Percentiles rank a stretch among this genome's conserved stretches.
These are phyloP conservation scores for Apiospora sp. DNA, from an alignment of 2,329 filamentous ascomycete species.

Conservation along the genomic window DNA sequence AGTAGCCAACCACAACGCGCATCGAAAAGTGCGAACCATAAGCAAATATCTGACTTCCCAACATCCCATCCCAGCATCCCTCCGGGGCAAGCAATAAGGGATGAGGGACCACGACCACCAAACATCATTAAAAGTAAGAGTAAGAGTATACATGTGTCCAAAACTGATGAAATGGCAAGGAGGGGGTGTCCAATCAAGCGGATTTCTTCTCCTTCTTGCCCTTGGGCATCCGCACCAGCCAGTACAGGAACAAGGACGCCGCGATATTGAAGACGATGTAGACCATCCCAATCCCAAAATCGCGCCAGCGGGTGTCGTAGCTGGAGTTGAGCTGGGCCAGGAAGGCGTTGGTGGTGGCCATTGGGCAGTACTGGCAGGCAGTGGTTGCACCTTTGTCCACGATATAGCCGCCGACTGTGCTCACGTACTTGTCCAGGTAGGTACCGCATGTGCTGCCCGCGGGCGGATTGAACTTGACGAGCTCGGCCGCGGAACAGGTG, in stretches of 20 bases:
- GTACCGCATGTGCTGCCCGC: slow-evolving; percentile 63
- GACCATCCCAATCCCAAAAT: slow-evolving; percentile 70
- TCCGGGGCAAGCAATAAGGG: no score
- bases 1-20: no score
- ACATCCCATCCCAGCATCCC: no score
- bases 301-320: slow-evolving; percentile 71
- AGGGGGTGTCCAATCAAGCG: background rate
- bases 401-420: slow-evolving; percentile 60
- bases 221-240: slow-evolving; percentile 58
- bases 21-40: no score
- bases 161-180: background rate
- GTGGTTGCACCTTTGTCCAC: slow-evolving; percentile 54
- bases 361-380: slow-evolving; percentile 64
- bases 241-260: slow-evolving; percentile 64
- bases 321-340: slow-evolving; percentile 56
- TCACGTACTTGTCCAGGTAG: slow-evolving; percentile 64
- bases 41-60: no score
- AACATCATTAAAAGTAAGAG: background rate
- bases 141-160: no score
- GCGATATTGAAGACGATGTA: slow-evolving; percentile 66
- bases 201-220: slow-evolving; percentile 24
- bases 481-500: slow-evolving; percentile 74
- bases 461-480: slow-evolving; percentile 69
- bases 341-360: slow-evolving; percentile 60
- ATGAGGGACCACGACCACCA: background rate